phyloP scores from a whole-genome alignment of 495 filamentous ascomycete genomes.

The Podospora didyma region DNA sequence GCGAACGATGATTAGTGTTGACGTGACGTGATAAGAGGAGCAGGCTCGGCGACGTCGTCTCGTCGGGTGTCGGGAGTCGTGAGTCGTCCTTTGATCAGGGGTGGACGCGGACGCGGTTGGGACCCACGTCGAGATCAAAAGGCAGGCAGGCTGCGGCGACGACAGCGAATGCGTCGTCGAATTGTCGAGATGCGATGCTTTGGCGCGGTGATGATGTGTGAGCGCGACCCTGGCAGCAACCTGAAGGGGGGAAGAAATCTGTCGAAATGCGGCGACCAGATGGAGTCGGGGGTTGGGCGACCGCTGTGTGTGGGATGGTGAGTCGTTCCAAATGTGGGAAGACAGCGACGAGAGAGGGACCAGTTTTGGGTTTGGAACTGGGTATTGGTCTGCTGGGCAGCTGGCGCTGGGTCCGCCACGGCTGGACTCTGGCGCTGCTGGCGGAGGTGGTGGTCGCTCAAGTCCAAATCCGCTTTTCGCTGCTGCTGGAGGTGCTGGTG shows the following conservation, averaged over 20 bases:
- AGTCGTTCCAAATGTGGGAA: not conserved
- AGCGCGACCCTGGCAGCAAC: not conserved
- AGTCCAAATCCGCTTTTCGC: not conserved
- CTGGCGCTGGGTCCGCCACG: not conserved
- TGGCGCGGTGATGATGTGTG: not conserved
- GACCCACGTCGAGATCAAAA: not conserved
- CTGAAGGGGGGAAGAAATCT: constrained; percentile 1
- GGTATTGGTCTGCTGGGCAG: not conserved
- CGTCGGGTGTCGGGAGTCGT: not conserved
- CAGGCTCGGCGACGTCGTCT: constrained; percentile 12
- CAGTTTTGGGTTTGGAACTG: not conserved
- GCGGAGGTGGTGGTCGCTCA: not conserved
- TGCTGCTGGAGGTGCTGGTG: constrained; percentile 2
- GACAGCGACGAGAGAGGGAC: not conserved
- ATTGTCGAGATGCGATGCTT: not conserved
- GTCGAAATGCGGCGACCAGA: constrained; percentile 13
- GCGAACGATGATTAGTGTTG: not conserved
- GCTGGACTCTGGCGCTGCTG: constrained; percentile 1
- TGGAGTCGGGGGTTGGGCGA: constrained; percentile 10
- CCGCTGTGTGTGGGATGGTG: constrained; percentile 9
- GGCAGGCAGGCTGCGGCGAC: not conserved
- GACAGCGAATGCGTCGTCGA: not conserved
- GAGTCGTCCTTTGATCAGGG: not conserved
- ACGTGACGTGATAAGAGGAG: constrained; percentile 1
- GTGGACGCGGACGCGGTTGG: not conserved